Evolutionary conservation across 495 filamentous ascomycete species (phyloP).

Genomic region (Usnea hakonensis): DNA sequence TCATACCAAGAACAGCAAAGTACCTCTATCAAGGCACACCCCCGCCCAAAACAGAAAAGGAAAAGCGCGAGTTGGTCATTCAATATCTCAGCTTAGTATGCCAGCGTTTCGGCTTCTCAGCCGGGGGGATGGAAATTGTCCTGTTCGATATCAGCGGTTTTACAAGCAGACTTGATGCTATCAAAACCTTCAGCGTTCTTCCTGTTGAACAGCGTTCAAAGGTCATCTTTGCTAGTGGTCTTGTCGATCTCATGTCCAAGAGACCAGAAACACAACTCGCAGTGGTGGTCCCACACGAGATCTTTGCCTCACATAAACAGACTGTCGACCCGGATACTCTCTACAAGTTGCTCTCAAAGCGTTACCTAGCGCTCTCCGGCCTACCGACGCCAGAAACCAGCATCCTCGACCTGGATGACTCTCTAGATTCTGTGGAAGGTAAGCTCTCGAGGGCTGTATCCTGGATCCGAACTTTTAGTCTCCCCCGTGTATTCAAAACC

Average conservation of each 20-base stretch:
- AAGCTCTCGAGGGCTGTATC: too few species aligned
- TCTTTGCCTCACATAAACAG: not conserved
- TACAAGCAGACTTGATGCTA: not conserved
- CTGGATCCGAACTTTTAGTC: too few species aligned
- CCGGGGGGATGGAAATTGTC: not conserved
- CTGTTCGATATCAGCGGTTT: not conserved
- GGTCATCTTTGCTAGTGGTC: not conserved
- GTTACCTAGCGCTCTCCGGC: too few species aligned
- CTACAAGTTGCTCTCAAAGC: too few species aligned
- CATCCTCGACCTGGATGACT: too few species aligned
- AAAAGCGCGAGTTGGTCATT: not conserved
- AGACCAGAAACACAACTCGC: not conserved
- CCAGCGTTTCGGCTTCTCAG: not conserved
- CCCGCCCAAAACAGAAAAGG: not conserved
- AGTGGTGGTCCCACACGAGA: not conserved
- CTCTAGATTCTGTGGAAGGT: too few species aligned
- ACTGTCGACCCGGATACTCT: not conserved
- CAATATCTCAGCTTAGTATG: not conserved
- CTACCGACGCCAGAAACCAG: too few species aligned
- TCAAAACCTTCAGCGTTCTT: not conserved
- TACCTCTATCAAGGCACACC: not conserved
- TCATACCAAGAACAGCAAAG: not conserved
- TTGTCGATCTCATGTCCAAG: not conserved
- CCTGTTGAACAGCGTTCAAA: not conserved
- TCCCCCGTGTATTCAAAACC: too few species aligned